Evolutionary conservation across 2,329 filamentous ascomycete genomes (phyloP).

Genomic region (Bipolaris bicolor): DNA sequence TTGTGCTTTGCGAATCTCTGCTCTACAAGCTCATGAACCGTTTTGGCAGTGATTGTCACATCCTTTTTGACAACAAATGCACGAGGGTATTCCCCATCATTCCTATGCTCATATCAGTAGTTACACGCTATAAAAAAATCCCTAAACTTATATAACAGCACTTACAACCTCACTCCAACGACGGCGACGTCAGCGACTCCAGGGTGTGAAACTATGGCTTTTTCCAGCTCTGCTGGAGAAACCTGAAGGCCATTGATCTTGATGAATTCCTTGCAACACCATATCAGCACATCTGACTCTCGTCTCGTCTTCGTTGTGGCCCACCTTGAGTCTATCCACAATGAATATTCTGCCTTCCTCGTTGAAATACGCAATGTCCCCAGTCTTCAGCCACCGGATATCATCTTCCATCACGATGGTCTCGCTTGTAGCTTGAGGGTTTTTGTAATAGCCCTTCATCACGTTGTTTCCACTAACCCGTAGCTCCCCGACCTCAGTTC

Average conservation of each 20-base stretch:
- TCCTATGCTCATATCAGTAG: background rate
- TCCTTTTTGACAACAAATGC: background rate
- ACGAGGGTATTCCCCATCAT: background rate
- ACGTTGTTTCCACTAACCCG: background rate
- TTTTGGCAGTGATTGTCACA: background rate
- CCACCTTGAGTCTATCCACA: conserved; percentile 34
- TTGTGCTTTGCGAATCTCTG: background rate
- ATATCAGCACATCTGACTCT: too few species aligned
- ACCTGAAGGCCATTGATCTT: conserved; percentile 67
- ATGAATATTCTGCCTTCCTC: conserved; percentile 39
- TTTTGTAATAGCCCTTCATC: conserved; percentile 1
- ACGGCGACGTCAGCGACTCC: conserved; percentile 69
- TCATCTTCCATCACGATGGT: background rate
- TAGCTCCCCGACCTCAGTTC: background rate
- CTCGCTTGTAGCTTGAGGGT: background rate
- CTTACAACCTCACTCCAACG: background rate
- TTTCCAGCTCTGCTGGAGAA: conserved; percentile 64
- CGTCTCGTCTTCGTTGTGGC: too few species aligned
- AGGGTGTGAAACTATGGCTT: conserved; percentile 59
- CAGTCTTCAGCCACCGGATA: background rate
- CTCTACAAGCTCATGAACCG: background rate
- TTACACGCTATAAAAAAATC: too few species aligned
- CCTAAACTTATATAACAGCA: background rate
- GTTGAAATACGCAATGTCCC: conserved; percentile 30
- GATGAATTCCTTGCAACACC: conserved; percentile 56